These are phyloP conservation scores for Camelina sativa DNA, from an alignment of 345 rosid species.

Conservation along the genomic window DNA sequence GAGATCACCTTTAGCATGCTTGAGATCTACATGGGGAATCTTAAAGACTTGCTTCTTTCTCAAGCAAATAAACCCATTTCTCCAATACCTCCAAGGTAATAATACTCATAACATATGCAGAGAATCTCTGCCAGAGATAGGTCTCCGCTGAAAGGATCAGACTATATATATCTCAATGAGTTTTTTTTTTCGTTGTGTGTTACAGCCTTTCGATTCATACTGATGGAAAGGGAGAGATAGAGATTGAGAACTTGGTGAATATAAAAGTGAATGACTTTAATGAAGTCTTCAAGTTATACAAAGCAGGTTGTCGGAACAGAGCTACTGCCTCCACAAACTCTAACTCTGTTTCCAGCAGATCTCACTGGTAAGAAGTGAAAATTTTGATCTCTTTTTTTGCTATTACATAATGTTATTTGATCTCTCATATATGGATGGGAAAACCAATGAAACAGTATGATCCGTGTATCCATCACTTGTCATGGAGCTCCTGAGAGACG, in stretches of 20 bases:
- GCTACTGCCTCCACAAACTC: constrained; percentile 82
- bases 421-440: background rate
- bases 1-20: constrained; percentile 76
- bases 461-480: constrained; percentile 64
- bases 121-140: background rate
- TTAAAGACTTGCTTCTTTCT: constrained; percentile 69
- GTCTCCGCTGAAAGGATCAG: background rate
- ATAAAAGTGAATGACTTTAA: constrained; percentile 60
- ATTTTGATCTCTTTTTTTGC: background rate
- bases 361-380: constrained; percentile 67
- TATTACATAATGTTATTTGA: constrained; percentile 12
- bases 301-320: constrained; percentile 72
- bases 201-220: constrained; percentile 69
- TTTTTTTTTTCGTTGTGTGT: constrained; percentile 1
- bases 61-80: constrained; percentile 55
- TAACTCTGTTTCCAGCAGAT: constrained; percentile 72
- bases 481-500: constrained; percentile 63
- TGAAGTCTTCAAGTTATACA: constrained; percentile 73
- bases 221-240: constrained; percentile 62
- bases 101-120: constrained; percentile 15
- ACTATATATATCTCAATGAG: background rate
- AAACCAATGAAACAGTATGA: constrained; percentile 59
- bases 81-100: constrained; percentile 68
- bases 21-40: constrained; percentile 84
- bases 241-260: constrained; percentile 67